A percentile compares a stretch with the other conserved stretches of the same genome.
Evolutionary conservation across 2,329 filamentous ascomycete species (phyloP).

Genomic region (Pestalotiopsis sp.): DNA sequence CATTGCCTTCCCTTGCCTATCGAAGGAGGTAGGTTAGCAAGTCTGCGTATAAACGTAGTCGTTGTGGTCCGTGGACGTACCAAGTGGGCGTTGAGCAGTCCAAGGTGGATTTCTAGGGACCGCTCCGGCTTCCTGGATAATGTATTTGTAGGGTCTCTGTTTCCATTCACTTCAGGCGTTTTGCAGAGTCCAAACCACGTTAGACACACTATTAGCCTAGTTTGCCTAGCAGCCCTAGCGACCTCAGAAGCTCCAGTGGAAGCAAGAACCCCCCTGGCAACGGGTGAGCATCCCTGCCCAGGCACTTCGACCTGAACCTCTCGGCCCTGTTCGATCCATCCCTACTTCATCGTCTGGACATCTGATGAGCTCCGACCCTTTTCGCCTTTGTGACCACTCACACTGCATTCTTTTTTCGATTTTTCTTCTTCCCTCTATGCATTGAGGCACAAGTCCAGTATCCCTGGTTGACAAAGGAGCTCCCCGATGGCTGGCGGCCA

Average conservation of each 20-base stretch:
- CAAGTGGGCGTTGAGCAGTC: too few species aligned
- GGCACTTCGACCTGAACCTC: constrained; percentile 6
- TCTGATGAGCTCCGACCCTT: neutral
- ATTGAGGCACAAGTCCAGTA: neutral
- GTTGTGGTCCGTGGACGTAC: too few species aligned
- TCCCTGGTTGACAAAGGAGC: neutral
- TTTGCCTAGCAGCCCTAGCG: neutral
- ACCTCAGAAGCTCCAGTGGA: neutral
- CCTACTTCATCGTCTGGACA: neutral
- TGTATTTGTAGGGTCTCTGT: neutral
- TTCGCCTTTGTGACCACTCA: neutral
- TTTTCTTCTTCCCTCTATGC: neutral
- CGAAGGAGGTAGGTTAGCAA: too few species aligned
- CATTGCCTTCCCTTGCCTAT: too few species aligned
- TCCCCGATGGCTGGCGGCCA: neutral
- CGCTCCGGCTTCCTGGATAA: neutral
- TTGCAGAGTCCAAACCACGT: neutral
- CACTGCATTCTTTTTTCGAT: neutral
- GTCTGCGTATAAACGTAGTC: too few species aligned
- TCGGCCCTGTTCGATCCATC: neutral
- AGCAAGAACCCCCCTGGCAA: neutral
- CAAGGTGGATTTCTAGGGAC: neutral
- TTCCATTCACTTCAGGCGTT: neutral
- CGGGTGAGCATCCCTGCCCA: neutral
- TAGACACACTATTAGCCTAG: neutral